phyloP scores from a whole-genome alignment of 306 rosid genomes.

The Leucaena leucocephala region DNA sequence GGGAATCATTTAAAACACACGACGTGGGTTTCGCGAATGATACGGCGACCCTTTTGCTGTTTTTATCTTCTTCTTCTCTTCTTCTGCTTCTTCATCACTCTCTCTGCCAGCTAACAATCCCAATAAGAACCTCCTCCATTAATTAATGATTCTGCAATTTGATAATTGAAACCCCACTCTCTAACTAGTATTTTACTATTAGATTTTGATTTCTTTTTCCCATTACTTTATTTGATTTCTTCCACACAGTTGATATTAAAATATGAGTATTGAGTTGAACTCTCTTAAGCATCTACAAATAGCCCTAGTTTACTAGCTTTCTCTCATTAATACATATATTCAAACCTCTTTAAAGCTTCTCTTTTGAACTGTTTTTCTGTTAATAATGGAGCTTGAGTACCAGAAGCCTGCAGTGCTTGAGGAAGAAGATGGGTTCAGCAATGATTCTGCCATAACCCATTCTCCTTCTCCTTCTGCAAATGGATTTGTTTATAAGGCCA shows the following conservation, averaged over 20 bases:
- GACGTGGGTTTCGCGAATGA: conserved; percentile 73
- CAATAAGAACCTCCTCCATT: conserved; percentile 36
- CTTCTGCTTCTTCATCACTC: conserved; percentile 3
- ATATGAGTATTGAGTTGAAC: conserved; percentile 30
- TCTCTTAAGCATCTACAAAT: conserved; percentile 51
- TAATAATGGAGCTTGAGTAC: conserved; percentile 51
- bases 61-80: neutral
- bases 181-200: conserved; percentile 23
- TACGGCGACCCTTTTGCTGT: conserved; percentile 73
- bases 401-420: conserved; percentile 31
- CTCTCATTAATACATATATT: conserved; percentile 27
- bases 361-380: conserved; percentile 6
- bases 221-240: conserved; percentile 26
- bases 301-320: conserved; percentile 29
- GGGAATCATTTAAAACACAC: conserved; percentile 52
- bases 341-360: conserved; percentile 1
- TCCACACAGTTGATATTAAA: conserved; percentile 17
- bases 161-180: neutral
- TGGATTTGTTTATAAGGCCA: no score
- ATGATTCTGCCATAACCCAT: conserved; percentile 42
- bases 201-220: conserved; percentile 38
- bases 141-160: neutral
- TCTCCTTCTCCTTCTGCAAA: no score
- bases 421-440: conserved; percentile 47
- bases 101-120: conserved; percentile 76